A percentile compares a stretch with the other conserved stretches of the same genome.
Conservation (phyloP, 139 green algal genomes). For the Chlamydomonas incerta region DNA sequence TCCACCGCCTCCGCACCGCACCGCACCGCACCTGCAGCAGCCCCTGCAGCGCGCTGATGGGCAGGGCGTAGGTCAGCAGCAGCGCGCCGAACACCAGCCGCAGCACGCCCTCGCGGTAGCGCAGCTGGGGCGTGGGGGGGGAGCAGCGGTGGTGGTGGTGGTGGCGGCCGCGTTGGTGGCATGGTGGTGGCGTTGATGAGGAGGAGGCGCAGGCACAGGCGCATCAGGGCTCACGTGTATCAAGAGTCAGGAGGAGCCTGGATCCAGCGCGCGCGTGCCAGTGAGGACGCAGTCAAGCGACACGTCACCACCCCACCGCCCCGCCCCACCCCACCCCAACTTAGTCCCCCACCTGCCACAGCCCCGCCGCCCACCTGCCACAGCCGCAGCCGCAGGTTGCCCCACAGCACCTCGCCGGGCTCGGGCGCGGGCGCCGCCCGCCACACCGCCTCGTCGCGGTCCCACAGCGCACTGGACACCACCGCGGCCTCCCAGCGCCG, state of each 20-base stretch:
- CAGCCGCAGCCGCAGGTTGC: slow-evolving; percentile 57
- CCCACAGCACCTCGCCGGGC: slow-evolving; percentile 65
- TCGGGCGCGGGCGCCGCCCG: slow-evolving; percentile 47
- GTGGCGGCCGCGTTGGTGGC: too few species aligned
- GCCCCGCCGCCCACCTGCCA: slow-evolving; percentile 44
- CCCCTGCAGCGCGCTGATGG: slow-evolving; percentile 52
- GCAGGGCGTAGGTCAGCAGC: slow-evolving; percentile 54
- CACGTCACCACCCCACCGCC: too few species aligned
- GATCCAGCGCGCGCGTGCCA: too few species aligned
- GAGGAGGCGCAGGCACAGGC: too few species aligned
- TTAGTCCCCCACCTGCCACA: too few species aligned
- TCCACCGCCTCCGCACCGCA: too few species aligned
- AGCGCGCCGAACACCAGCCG: slow-evolving; percentile 51
- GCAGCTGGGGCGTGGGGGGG: too few species aligned
- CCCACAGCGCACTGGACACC: slow-evolving; percentile 64
- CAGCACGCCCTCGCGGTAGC: background rate
- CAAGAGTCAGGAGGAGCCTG: too few species aligned
- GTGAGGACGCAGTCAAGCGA: too few species aligned
- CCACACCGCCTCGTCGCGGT: slow-evolving; percentile 71
- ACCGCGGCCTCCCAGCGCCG: slow-evolving; percentile 52
- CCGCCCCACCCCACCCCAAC: slow-evolving; percentile 5
- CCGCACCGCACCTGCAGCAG: slow-evolving; percentile 51
- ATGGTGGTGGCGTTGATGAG: too few species aligned
- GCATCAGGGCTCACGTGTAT: too few species aligned
- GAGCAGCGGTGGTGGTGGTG: too few species aligned